Base-by-base conservation (phyloP, 1,139 yeast species). In the Candida pseudoviswanathii region DNA sequence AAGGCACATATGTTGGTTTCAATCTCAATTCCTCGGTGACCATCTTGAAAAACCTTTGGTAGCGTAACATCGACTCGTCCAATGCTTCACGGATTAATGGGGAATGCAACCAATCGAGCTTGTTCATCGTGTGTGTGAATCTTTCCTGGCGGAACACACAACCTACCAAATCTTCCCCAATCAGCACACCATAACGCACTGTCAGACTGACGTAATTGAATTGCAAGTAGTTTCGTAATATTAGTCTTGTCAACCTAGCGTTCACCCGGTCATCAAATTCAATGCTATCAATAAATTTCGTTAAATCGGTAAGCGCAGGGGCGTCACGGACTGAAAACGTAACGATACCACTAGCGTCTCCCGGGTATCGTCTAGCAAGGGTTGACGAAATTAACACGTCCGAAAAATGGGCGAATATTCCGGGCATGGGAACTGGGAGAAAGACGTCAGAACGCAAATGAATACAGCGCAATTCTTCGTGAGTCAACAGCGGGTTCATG, bases 71-170 rank as follows among this genome's bases (percentile, higher is more conserved):
- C 4, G 43, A 40, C 21, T 40, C 43, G 5, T 16, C 49, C 26
- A 68, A 43, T 4, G 63, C 61, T 8, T 56, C 57, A 8, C 41
- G 44, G 5, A 66, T 48, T 7, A 57, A 48, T 3, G 64, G 64
- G 2, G 65, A 60, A 29, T 56, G 57, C 3, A 71, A 47, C 72
- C 71, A 68, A 48, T 68, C 63, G 5, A 67, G 47, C 4, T 57
- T 52, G 43, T 62, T 64, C 63, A 73, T 67, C 47, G 66, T 66
- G 29, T 57, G 61, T 5, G 63, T 58, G 50, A 72, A 73, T 10
- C 60, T 46, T 39, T 65, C 64, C 51, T 73, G 76, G 9, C 70
- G 57, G n/a, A 59, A 22, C 8, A 70, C 67, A 44, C 68, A 63
- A 0, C 66, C 67, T 5, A 66, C 70, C 44, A 73, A 58, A 49